Evolutionary conservation across 768 basidiomycete genomes (phyloP), one percentile per base, ranked within the genome.

Genomic region (Kwoniella botswanensis): DNA sequence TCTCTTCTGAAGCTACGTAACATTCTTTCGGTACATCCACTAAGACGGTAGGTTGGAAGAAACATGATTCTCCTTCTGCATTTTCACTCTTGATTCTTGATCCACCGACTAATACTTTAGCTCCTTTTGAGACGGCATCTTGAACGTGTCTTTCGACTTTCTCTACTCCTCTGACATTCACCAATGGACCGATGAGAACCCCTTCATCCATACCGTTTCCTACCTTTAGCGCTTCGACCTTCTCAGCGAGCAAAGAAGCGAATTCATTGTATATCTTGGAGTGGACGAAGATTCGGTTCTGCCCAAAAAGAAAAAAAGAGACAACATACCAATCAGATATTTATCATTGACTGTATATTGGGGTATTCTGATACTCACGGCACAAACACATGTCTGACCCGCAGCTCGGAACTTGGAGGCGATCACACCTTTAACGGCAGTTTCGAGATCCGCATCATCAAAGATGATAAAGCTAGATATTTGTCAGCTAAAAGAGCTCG

Each of bases 361-460:
- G 35, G 21, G 24, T 3, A 13, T 7, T 13, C 22, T 12, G 3
- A 41, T 13, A 57, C 55, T 67, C 43, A 67, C 65, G 15, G 70
- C 70, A 53, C 65, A 67, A 54, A 71, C 70, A 21, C 70, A 71
- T 4, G 65, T 65, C 44, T 71, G 70, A 26, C 68, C 67, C 7
- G 72, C 67, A 44, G 63, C 59, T 55, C 72, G 63, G 56, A 73
- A 95, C 97, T 76, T 93, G 94, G 84, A 98, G 94, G 3, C 96
- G 93, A 17, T 97, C 86, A 93, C 67, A 90, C 93, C 95, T 81
- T 97, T 96, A 1, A 93, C 94, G 6, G 98, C 87, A 77, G 96
- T 90, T 17, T 88, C 87, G 0, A 96, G 78, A 82, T 96, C 89
- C 0, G 92, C 93, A 80, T 96, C 95, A 1, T 88, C 84, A 24